These are phyloP conservation scores for Chaetomium sp. DNA, from an alignment of 2,329 filamentous ascomycete species.

Conservation along the genomic window DNA sequence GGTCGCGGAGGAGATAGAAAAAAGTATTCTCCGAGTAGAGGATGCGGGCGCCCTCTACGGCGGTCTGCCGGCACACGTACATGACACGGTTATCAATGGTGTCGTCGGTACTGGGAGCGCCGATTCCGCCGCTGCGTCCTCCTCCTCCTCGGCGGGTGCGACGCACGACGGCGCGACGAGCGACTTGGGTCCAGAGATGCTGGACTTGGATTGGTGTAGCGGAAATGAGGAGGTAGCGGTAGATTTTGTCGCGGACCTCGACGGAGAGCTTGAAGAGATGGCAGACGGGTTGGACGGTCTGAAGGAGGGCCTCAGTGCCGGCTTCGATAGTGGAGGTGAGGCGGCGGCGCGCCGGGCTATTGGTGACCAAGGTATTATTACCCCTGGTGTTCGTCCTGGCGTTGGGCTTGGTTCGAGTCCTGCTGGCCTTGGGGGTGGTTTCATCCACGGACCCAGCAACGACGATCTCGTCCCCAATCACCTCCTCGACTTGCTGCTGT, in stretches of 20 bases:
- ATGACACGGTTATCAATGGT: constrained; percentile 35
- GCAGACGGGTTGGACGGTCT: not conserved
- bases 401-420: too few species aligned
- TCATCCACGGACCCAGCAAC: too few species aligned
- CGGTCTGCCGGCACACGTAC: constrained; percentile 29
- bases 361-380: too few species aligned
- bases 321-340: too few species aligned
- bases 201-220: constrained; percentile 28
- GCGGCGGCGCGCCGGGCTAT: too few species aligned
- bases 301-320: not conserved
- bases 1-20: constrained; percentile 40
- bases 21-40: constrained; percentile 46
- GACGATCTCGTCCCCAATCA: too few species aligned
- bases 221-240: constrained; percentile 28
- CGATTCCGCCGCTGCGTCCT: not conserved
- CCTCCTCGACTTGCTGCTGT: too few species aligned
- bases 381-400: too few species aligned
- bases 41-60: constrained; percentile 33
- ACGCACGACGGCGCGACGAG: not conserved
- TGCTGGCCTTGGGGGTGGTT: too few species aligned
- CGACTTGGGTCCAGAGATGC: constrained; percentile 27
- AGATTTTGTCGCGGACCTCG: constrained; percentile 32
- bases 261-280: constrained; percentile 19
- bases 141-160: constrained; percentile 1
- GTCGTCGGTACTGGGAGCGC: constrained; percentile 2